A percentile compares a stretch with the other conserved stretches of the same genome.
Evolutionary conservation across 2,329 filamentous ascomycete species (phyloP).

Genomic region (Verticillium alfalfae): DNA sequence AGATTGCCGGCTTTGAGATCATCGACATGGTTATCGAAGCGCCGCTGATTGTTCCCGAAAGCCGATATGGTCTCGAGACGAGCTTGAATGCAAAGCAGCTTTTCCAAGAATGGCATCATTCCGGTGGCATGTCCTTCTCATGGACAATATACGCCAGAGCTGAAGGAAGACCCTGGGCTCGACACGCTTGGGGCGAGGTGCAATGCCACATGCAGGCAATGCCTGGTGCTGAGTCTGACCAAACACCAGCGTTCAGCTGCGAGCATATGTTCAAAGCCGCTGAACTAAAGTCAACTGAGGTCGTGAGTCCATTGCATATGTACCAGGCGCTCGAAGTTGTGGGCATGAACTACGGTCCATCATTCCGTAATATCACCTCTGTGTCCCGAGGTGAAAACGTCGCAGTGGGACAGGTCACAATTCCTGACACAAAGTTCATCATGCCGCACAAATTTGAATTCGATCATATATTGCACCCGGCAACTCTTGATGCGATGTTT

Average conservation of each 20-base stretch:
- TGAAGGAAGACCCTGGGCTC: conserved; percentile 19
- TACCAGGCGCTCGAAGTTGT: conserved; percentile 45
- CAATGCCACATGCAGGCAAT: not conserved
- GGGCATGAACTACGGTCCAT: conserved; percentile 45
- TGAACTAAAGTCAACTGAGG: not conserved
- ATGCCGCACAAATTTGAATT: conserved; percentile 52
- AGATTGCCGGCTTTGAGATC: conserved; percentile 32
- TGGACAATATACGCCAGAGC: conserved; percentile 42
- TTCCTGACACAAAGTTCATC: conserved; percentile 42
- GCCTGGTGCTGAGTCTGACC: not conserved
- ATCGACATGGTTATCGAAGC: conserved; percentile 39
- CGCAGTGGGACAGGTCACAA: conserved; percentile 30
- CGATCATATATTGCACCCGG: conserved; percentile 50
- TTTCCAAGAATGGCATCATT: conserved; percentile 1
- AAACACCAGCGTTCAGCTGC: too few relatives aligned
- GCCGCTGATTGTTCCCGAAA: conserved; percentile 45
- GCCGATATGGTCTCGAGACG: conserved; percentile 42
- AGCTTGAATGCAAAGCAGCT: conserved; percentile 35
- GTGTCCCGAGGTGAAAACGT: conserved; percentile 23
- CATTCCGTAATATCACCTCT: conserved; percentile 41
- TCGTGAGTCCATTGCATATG: conserved; percentile 23
- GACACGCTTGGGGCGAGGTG: conserved; percentile 6
- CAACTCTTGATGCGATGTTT: conserved; percentile 51
- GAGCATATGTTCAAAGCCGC: not conserved
- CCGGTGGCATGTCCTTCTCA: conserved; percentile 16